phyloP scores from a whole-genome alignment of 306 rosid genomes.

The Macrotyloma uniflorum region DNA sequence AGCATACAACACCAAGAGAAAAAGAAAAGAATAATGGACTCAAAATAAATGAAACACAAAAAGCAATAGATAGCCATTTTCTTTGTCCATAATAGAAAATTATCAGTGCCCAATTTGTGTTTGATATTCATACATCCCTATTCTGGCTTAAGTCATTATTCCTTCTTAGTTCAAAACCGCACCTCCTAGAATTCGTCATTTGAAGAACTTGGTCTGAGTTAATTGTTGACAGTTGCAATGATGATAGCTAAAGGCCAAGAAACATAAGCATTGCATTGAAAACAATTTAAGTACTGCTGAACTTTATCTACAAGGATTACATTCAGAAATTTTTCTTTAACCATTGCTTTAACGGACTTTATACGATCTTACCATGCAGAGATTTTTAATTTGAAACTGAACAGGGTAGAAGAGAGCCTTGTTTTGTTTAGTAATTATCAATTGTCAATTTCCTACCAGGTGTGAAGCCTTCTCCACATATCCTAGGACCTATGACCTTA shows the following conservation, averaged over 20 bases:
- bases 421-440: not conserved
- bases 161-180: not conserved
- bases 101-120: not conserved
- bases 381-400: constrained; percentile 4
- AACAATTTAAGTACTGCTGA: not conserved
- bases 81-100: too few relatives aligned
- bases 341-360: constrained; percentile 1
- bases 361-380: not conserved
- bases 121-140: not conserved
- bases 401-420: not conserved
- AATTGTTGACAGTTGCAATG: not conserved
- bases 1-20: too few relatives aligned
- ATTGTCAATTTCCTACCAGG: constrained; percentile 51
- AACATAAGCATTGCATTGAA: not conserved
- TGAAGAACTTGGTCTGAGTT: not conserved
- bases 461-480: constrained; percentile 89
- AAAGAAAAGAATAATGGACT: too few relatives aligned
- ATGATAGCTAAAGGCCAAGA: not conserved
- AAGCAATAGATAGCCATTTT: too few relatives aligned
- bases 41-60: too few relatives aligned
- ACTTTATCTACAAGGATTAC: constrained; percentile 1
- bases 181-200: constrained; percentile 5
- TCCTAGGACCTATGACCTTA: constrained; percentile 91
- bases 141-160: not conserved
- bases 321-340: not conserved